Base-by-base conservation (phyloP, 2,329 filamentous ascomycete genomes). In the Colletotrichum lupini region DNA sequence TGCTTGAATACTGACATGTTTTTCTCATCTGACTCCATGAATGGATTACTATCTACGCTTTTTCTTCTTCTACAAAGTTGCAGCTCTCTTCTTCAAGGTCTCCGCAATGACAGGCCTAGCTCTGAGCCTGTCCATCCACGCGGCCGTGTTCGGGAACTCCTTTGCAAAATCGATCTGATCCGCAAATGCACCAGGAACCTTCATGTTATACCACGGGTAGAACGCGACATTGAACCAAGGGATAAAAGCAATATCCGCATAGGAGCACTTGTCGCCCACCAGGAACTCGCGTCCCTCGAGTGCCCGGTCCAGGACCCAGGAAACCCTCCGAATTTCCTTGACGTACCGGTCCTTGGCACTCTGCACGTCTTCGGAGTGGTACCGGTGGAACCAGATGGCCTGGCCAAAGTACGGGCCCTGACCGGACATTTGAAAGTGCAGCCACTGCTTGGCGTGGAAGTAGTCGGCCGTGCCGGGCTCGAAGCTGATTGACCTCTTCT, bases 331-430 rank as follows among this genome's bases (percentile, higher is more conserved):
- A 11, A 49, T 49, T 19, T 49, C 42, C 42, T 49, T 49, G 19
- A 49, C 79, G 73, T 82, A 82, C 16, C 80, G 77, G 22, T 78
- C 73, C 75, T 78, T 80, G 59, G 79, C 80, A 2, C 73, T 77
- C 5, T 77, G 76, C 14, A 80, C 67, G 19, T 78, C 68, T 55
- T 80, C 79, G 4, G 68, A 70, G 66, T 81, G 76, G 64, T 80
- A 30, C 30, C 75, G 68, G 16, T 55, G 56, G 76, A 86, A 86
- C 82, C 83, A 83, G 7, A 65, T 75, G 4, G 68, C 73, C 72
- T 86, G 83, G 2, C 85, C 85, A 58, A 77, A 87, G 75, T 86
- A 87, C 0, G 84, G 85, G 0, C 83, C 85, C 75, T 86, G 84
- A 6, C 84, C 83, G 59, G 77, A 80, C 75, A 81, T 82, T 76